phyloP scores from a whole-genome alignment of 2,329 filamentous ascomycete species.

The Phaeosphaeria sp. region DNA sequence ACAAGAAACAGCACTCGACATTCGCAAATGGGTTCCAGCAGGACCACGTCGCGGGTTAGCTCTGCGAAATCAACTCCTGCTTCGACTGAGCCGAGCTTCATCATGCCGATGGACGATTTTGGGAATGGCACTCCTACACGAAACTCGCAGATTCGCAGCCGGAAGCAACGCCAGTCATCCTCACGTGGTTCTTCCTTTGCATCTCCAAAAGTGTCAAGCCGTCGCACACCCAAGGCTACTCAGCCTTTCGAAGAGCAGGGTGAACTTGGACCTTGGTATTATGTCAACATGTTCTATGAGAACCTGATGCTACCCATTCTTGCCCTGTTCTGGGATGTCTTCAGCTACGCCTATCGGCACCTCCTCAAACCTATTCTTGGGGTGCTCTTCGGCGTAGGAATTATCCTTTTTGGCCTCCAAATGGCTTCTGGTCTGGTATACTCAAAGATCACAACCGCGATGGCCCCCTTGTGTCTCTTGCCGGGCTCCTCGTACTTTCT shows the following conservation, averaged over 20 bases:
- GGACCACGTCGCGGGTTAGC: constrained; percentile 16
- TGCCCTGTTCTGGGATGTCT: constrained; percentile 62
- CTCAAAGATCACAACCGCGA: constrained; percentile 67
- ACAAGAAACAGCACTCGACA: constrained; percentile 11
- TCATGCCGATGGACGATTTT: constrained; percentile 48
- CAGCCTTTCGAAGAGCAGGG: constrained; percentile 13
- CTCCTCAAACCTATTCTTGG: constrained; percentile 68
- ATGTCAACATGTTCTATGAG: constrained; percentile 31
- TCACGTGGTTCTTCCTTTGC: constrained; percentile 3
- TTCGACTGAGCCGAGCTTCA: constrained; percentile 47
- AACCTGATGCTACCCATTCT: constrained; percentile 44
- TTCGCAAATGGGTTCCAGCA: constrained; percentile 16
- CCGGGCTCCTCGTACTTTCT: constrained; percentile 70
- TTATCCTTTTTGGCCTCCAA: constrained; percentile 64
- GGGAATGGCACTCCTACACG: constrained; percentile 29
- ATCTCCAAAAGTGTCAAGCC: constrained; percentile 10
- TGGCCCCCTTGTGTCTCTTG: constrained; percentile 73
- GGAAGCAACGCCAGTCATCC: constrained; percentile 15
- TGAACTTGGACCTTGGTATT: constrained; percentile 27
- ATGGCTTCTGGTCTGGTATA: constrained; percentile 62
- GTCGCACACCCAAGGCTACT: background rate
- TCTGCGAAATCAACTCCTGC: constrained; percentile 14
- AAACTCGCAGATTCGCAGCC: constrained; percentile 26
- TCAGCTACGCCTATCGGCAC: constrained; percentile 63
- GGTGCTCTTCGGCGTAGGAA: constrained; percentile 61